A percentile compares a stretch with the other conserved stretches of the same genome.
phyloP scores from a whole-genome alignment of 2,329 filamentous ascomycete genomes.

The Alternaria solani region DNA sequence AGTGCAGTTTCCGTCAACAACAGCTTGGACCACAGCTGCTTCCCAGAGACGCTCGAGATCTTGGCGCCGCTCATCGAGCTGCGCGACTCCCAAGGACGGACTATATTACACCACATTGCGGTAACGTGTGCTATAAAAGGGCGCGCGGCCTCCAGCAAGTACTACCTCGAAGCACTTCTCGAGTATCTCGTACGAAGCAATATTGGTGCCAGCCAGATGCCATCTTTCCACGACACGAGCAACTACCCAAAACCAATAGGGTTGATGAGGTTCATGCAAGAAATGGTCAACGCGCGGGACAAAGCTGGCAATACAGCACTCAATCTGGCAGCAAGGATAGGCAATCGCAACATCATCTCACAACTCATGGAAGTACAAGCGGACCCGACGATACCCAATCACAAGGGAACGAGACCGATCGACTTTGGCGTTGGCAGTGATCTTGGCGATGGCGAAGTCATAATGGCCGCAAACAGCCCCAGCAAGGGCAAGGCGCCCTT shows the following conservation, averaged over 20 bases:
- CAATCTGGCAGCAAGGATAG: slow-evolving; percentile 91
- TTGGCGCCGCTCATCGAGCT: slow-evolving; percentile 90
- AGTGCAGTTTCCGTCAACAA: slow-evolving; percentile 93
- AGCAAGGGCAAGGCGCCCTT: slow-evolving; percentile 50
- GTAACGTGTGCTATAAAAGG: slow-evolving; percentile 96
- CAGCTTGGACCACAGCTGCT: slow-evolving; percentile 88
- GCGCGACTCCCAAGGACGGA: slow-evolving; percentile 86
- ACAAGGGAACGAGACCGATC: slow-evolving; percentile 85
- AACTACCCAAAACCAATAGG: slow-evolving; percentile 73
- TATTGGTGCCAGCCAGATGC: slow-evolving; percentile 43
- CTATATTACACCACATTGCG: slow-evolving; percentile 94
- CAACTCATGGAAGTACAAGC: slow-evolving; percentile 95
- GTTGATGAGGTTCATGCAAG: slow-evolving; percentile 91
- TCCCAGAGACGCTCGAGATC: slow-evolving; percentile 88
- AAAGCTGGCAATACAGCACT: slow-evolving; percentile 93
- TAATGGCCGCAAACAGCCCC: slow-evolving; percentile 39
- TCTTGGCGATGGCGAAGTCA: slow-evolving; percentile 43
- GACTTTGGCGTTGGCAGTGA: slow-evolving; percentile 92
- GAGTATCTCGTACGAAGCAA: slow-evolving; percentile 90
- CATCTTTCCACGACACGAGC: slow-evolving; percentile 60
- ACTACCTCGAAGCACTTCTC: slow-evolving; percentile 92
- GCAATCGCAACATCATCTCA: slow-evolving; percentile 94
- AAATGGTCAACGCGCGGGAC: slow-evolving; percentile 96
- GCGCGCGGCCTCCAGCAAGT: slow-evolving; percentile 87
- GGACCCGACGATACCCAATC: slow-evolving; percentile 89